Base-by-base conservation (phyloP, 495 filamentous ascomycete genomes). In the Thermothielavioides terrestris region DNA sequence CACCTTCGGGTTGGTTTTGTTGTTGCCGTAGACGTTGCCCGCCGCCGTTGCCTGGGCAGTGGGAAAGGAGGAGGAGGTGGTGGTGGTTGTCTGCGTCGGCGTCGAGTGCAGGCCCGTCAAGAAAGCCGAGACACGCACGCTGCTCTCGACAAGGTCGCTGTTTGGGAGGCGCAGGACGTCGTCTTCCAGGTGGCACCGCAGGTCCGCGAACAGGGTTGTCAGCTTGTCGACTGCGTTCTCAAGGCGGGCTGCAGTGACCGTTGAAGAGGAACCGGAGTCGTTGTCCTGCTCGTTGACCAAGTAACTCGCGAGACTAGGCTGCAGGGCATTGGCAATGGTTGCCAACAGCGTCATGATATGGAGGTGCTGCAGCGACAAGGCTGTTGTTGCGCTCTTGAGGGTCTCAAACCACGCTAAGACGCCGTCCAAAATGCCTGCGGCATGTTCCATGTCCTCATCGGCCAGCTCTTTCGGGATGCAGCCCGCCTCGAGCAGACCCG, bases 391-490 rank as follows among this genome's bases (percentile, higher is more conserved):
- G 8, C 15, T 46, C 21, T 35, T 28, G 12, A 27, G 40, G n/a
- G 6, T 41, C 21, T 31, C 40, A 22, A 55, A 56, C 54, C 59
- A 62, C 5, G 28, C 26, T 15, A 70, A 14, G 2, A 57, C 42
- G 4, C 17, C 42, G 40, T 37, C 30, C 22, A 70, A 40, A 0
- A 70, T 22, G 3, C 23, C 46, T 6, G 50, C 42, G 10, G 57
- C 46, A 21, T 60, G 56, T 31, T 51, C 36, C 50, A 67, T 32
- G 37, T 65, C 58, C 3, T 58, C 51, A 3, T 31, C 54, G 0
- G 21, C 49, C 22, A 73, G 44, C 38, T 61, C 58, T 42, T 37
- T 59, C 18, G 64, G 58, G 11, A 65, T 47, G n/a, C 55, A 62
- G 0, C 53, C 42, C 12, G 42, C 30, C 1, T 53, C 58, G 12